Conservation (phyloP, 306 rosid species). For the Glycine latifolia region DNA sequence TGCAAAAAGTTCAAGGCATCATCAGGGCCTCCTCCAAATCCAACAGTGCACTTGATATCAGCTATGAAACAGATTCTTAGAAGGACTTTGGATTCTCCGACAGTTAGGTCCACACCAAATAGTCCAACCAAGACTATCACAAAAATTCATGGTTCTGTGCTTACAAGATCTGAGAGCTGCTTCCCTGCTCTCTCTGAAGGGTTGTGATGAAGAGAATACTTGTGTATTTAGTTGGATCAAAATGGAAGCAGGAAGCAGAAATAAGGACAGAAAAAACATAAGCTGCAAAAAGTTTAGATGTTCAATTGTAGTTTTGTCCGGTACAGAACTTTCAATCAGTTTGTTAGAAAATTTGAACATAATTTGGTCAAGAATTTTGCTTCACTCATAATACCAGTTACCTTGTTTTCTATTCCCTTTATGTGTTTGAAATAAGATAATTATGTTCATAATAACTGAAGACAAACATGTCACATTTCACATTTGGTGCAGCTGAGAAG, state of each 20-base stretch:
- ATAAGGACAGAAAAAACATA: slow-evolving; percentile 29
- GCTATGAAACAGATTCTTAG: slow-evolving; percentile 92
- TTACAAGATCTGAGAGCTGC: slow-evolving; percentile 79
- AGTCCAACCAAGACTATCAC: slow-evolving; percentile 61
- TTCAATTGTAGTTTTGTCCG: slow-evolving; percentile 46
- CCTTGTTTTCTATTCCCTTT: slow-evolving; percentile 33
- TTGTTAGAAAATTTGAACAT: slow-evolving; percentile 43
- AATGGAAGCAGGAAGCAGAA: slow-evolving; percentile 44
- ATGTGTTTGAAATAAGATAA: slow-evolving; percentile 13
- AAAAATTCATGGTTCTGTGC: slow-evolving; percentile 51
- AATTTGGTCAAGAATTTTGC: slow-evolving; percentile 44
- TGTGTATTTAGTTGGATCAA: slow-evolving; percentile 45
- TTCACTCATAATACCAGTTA: not conserved
- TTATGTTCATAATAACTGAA: slow-evolving; percentile 35
- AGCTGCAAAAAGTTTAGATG: slow-evolving; percentile 33
- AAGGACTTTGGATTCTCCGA: slow-evolving; percentile 80
- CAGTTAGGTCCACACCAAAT: slow-evolving; percentile 67
- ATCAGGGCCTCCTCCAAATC: slow-evolving; percentile 79
- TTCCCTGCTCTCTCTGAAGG: slow-evolving; percentile 66
- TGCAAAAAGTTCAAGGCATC: slow-evolving; percentile 66
- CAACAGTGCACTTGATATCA: slow-evolving; percentile 75
- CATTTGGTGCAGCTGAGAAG: slow-evolving; percentile 23
- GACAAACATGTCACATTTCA: slow-evolving; percentile 9
- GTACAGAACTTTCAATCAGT: slow-evolving; percentile 50
- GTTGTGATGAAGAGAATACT: slow-evolving; percentile 21